A percentile compares a stretch with the other conserved stretches of the same genome.
phyloP scores from a whole-genome alignment of 257 asterid genomes.

The Osmanthus fragrans region DNA sequence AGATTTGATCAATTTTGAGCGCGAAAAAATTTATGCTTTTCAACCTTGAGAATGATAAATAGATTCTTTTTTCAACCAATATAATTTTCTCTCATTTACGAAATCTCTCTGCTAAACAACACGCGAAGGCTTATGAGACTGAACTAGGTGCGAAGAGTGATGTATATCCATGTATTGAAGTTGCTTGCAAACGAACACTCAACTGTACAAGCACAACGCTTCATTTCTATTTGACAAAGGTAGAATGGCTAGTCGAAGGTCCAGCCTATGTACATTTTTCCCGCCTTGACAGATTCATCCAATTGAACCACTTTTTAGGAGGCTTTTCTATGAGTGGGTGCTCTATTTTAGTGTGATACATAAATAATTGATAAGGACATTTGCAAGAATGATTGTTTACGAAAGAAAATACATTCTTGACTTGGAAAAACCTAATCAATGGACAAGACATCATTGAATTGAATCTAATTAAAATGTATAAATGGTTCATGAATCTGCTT shows the following conservation, averaged over 20 bases:
- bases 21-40: no score
- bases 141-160: neutral
- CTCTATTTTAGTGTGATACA: no score
- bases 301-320: no score
- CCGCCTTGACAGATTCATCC: slow-evolving; percentile 13
- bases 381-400: neutral
- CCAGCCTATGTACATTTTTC: neutral
- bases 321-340: no score
- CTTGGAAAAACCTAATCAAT: neutral
- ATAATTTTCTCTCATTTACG: no score
- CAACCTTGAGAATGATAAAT: no score
- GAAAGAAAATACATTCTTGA: neutral
- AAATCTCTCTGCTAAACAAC: no score
- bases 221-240: neutral
- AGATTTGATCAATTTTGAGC: no score
- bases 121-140: no score
- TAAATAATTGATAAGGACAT: neutral
- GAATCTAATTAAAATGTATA: slow-evolving; percentile 1
- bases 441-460: neutral
- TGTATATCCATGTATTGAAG: neutral
- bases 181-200: neutral
- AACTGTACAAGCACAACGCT: neutral
- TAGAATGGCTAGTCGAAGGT: no score
- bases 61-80: no score
- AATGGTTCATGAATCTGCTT: slow-evolving; percentile 21